Conservation (phyloP, 1,139 yeast species). For the Debaryomyces psychrophilus region DNA sequence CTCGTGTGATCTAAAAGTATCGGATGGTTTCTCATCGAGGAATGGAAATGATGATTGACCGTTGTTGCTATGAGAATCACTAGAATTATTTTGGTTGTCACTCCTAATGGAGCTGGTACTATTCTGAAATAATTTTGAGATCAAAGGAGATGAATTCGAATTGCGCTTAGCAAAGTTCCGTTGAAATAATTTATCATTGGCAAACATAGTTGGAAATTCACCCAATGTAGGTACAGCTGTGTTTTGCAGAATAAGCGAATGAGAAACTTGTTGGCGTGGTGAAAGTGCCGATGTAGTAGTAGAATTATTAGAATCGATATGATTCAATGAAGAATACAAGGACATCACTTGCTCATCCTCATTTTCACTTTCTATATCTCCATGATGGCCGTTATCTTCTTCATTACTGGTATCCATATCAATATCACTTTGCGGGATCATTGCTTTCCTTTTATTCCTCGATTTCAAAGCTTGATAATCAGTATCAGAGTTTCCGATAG, state of each 20-base stretch:
- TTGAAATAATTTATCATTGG: slow-evolving; percentile 31
- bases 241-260: neutral
- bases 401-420: slow-evolving; percentile 12
- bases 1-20: slow-evolving; percentile 51
- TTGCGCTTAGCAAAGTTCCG: slow-evolving; percentile 26
- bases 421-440: slow-evolving; percentile 9
- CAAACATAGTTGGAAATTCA: slow-evolving; percentile 47
- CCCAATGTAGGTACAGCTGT: slow-evolving; percentile 47
- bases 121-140: slow-evolving; percentile 8
- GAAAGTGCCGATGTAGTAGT: slow-evolving; percentile 24
- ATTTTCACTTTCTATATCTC: slow-evolving; percentile 42
- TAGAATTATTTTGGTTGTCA: slow-evolving; percentile 1
- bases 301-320: slow-evolving; percentile 21
- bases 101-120: slow-evolving; percentile 3
- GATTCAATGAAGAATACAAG: slow-evolving; percentile 45
- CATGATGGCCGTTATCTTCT: slow-evolving; percentile 23
- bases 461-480: slow-evolving; percentile 15
- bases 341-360: slow-evolving; percentile 61
- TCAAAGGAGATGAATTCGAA: slow-evolving; percentile 4
- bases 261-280: slow-evolving; percentile 19
- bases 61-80: slow-evolving; percentile 2
- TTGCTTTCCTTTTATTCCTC: slow-evolving; percentile 9
- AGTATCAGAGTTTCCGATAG: neutral
- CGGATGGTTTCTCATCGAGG: slow-evolving; percentile 35
- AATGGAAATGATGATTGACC: slow-evolving; percentile 19